A percentile compares a stretch with the other conserved stretches of the same genome.
Evolutionary conservation across 305 asterid genomes (phyloP).

Genomic region (Solanum chacoense): DNA sequence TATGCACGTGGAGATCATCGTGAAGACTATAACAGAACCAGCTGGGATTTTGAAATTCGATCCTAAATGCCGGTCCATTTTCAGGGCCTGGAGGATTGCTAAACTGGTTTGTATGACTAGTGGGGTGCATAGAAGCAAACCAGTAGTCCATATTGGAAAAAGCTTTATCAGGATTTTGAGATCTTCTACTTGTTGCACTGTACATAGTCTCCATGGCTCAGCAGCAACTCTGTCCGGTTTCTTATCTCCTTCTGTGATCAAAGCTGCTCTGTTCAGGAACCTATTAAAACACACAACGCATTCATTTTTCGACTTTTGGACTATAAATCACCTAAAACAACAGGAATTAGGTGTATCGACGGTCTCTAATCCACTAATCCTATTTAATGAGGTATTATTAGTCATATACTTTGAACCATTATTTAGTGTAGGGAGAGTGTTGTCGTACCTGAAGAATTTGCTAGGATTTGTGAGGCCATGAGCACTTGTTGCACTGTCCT

Average conservation of each 20-base stretch:
- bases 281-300: conserved; percentile 9
- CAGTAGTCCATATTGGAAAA: conserved; percentile 44
- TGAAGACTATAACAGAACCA: conserved; percentile 52
- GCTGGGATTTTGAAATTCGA: conserved; percentile 51
- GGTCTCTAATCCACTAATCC: background rate
- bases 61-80: conserved; percentile 52
- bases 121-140: conserved; percentile 22
- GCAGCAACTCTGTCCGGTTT: conserved; percentile 9
- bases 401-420: background rate
- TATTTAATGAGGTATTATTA: background rate
- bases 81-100: conserved; percentile 29
- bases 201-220: conserved; percentile 35
- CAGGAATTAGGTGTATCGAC: background rate
- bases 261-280: conserved; percentile 63
- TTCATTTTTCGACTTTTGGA: background rate
- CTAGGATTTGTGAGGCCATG: conserved; percentile 14
- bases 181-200: conserved; percentile 57
- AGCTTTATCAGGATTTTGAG: conserved; percentile 47
- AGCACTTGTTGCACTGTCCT: background rate
- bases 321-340: background rate
- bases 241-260: conserved; percentile 34
- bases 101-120: conserved; percentile 25
- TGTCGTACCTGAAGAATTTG: conserved; percentile 29
- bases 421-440: background rate
- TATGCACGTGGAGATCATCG: conserved; percentile 36